These are phyloP conservation scores for Cordyceps cicadae DNA, from an alignment of 2,329 filamentous ascomycete species.

Conservation along the genomic window DNA sequence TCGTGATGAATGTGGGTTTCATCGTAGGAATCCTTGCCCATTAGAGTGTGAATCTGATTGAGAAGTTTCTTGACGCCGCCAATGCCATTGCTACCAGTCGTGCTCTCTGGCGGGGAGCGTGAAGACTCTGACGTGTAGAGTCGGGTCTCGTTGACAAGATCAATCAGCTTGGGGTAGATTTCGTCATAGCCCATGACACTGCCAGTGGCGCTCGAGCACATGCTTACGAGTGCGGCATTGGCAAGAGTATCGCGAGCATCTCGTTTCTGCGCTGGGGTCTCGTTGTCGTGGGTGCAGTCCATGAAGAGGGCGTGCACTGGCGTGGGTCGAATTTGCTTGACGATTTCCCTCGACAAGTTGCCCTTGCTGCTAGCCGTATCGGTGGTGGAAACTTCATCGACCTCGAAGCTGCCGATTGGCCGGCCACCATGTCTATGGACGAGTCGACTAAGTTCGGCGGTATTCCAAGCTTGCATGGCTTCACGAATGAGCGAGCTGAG, in stretches of 20 bases:
- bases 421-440: constrained; percentile 90
- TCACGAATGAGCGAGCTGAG: constrained; percentile 89
- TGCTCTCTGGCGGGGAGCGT: constrained; percentile 47
- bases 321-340: constrained; percentile 76
- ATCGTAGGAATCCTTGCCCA: constrained; percentile 90
- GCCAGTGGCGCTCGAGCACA: constrained; percentile 90
- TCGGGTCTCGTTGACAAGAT: constrained; percentile 82
- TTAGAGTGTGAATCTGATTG: constrained; percentile 88
- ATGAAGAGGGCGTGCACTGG: constrained; percentile 93
- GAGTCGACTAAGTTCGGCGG: constrained; percentile 80
- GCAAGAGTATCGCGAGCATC: constrained; percentile 90
- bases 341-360: constrained; percentile 48
- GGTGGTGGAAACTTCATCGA: constrained; percentile 70
- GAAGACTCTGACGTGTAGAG: constrained; percentile 75
- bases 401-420: constrained; percentile 93
- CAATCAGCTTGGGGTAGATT: constrained; percentile 86
- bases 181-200: constrained; percentile 99
- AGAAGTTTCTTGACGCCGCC: constrained; percentile 85
- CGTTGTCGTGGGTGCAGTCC: constrained; percentile 99
- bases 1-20: constrained; percentile 97
- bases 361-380: constrained; percentile 28
- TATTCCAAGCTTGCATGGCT: constrained; percentile 98
- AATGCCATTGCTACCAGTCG: constrained; percentile 68
- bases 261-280: constrained; percentile 88
- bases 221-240: constrained; percentile 86